These are phyloP conservation scores for Ilyonectria mors-panacis DNA, from an alignment of 2,329 filamentous ascomycete species.

Conservation along the genomic window DNA sequence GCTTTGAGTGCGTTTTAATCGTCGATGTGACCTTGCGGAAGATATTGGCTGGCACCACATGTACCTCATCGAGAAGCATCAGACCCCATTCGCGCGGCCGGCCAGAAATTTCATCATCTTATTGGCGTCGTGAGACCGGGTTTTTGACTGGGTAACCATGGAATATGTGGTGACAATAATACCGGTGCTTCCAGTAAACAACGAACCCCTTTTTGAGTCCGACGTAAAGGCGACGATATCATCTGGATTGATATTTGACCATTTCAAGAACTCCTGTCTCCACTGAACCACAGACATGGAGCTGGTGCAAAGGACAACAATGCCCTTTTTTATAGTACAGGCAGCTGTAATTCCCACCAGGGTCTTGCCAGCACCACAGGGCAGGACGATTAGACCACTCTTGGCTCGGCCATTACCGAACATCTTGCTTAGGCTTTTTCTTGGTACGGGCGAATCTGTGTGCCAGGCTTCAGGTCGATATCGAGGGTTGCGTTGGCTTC, in stretches of 20 bases:
- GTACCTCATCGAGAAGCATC: constrained; percentile 93
- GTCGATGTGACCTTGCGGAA: constrained; percentile 90
- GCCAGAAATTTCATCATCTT: constrained; percentile 95
- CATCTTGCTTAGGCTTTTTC: constrained; percentile 98
- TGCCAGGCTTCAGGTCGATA: constrained; percentile 86
- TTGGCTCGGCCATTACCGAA: constrained; percentile 95
- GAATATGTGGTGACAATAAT: constrained; percentile 95
- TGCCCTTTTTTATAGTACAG: constrained; percentile 93
- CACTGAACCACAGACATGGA: constrained; percentile 96
- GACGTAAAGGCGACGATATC: constrained; percentile 92
- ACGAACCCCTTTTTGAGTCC: constrained; percentile 78
- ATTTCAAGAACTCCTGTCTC: constrained; percentile 93
- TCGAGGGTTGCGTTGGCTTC: constrained; percentile 85
- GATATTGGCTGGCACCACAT: constrained; percentile 92
- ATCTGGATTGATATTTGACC: constrained; percentile 90
- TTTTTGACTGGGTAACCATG: constrained; percentile 84
- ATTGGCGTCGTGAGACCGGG: constrained; percentile 85
- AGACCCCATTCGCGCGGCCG: constrained; percentile 89
- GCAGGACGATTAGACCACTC: constrained; percentile 93
- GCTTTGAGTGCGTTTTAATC: constrained; percentile 91
- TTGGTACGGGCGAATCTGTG: constrained; percentile 90
- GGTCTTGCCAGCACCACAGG: constrained; percentile 96
- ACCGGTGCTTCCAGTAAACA: constrained; percentile 84
- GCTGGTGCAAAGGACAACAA: constrained; percentile 91
- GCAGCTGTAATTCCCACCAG: constrained; percentile 94